Evolutionary conservation across 768 basidiomycete genomes (phyloP).

Genomic region (Mycena amicta): DNA sequence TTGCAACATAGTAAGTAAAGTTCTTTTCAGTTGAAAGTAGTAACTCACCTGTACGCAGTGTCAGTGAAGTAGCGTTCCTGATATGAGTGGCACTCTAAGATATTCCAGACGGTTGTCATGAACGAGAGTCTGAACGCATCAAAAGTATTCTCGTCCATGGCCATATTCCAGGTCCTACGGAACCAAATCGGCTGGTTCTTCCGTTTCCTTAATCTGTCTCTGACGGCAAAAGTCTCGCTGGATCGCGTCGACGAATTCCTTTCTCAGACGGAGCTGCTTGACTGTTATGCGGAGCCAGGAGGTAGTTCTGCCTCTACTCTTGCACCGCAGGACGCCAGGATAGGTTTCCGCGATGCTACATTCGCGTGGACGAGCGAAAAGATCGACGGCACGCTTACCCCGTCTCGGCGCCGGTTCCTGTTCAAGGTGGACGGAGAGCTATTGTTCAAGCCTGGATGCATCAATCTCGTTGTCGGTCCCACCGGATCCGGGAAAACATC

Average conservation of each 20-base stretch:
- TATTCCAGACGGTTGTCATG: constrained; percentile 39
- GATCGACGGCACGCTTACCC: constrained; percentile 21
- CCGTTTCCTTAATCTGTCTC: constrained; percentile 25
- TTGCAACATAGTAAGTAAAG: constrained; percentile 28
- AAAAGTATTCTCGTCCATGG: constrained; percentile 52
- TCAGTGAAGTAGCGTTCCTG: background rate
- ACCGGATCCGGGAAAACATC: constrained; percentile 59
- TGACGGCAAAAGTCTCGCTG: constrained; percentile 62
- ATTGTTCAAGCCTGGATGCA: constrained; percentile 40
- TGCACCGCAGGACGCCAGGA: background rate
- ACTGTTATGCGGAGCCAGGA: constrained; percentile 2
- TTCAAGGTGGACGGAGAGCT: constrained; percentile 44
- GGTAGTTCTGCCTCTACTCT: background rate
- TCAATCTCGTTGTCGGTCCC: constrained; percentile 46
- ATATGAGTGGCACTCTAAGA: background rate
- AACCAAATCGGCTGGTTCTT: constrained; percentile 47
- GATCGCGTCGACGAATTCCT: constrained; percentile 51
- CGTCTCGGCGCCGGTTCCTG: constrained; percentile 37
- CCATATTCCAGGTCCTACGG: constrained; percentile 64
- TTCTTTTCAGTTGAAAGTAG: constrained; percentile 9
- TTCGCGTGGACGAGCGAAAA: constrained; percentile 19
- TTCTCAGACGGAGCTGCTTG: constrained; percentile 11
- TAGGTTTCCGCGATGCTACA: constrained; percentile 20
- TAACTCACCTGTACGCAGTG: background rate
- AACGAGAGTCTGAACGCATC: constrained; percentile 42